These are phyloP conservation scores for Trichoderma gamsii DNA, from an alignment of 495 filamentous ascomycete genomes.

Conservation along the genomic window DNA sequence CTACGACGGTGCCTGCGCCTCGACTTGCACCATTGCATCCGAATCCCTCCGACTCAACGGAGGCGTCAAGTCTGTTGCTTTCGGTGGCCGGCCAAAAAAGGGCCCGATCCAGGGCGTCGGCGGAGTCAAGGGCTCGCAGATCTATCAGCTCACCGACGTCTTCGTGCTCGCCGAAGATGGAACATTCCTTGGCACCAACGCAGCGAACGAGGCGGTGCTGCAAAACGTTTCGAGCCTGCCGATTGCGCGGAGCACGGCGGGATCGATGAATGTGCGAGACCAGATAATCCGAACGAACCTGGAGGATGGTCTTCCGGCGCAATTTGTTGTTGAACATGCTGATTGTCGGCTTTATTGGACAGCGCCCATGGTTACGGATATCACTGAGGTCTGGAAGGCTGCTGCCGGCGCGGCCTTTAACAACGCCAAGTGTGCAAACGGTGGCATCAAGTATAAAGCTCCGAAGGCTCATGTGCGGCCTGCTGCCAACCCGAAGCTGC, in stretches of 20 bases:
- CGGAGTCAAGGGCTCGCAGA: constrained; percentile 49
- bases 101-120: constrained; percentile 60
- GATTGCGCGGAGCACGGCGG: constrained; percentile 23
- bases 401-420: constrained; percentile 31
- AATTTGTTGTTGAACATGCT: constrained; percentile 49
- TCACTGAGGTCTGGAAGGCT: constrained; percentile 43
- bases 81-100: constrained; percentile 53
- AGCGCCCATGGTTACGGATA: constrained; percentile 41
- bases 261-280: constrained; percentile 37
- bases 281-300: constrained; percentile 32
- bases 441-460: not conserved
- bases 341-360: constrained; percentile 53
- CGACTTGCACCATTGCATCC: constrained; percentile 56
- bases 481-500: not conserved
- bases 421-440: not conserved
- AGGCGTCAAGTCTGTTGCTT: constrained; percentile 52
- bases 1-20: constrained; percentile 59
- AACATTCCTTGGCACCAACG: not conserved
- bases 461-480: not conserved
- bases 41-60: constrained; percentile 51
- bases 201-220: not conserved
- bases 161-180: not conserved
- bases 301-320: constrained; percentile 37
- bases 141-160: constrained; percentile 2
- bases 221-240: constrained; percentile 14